phyloP scores from a whole-genome alignment of 2,329 filamentous ascomycete genomes.

The Thelonectria rubi region DNA sequence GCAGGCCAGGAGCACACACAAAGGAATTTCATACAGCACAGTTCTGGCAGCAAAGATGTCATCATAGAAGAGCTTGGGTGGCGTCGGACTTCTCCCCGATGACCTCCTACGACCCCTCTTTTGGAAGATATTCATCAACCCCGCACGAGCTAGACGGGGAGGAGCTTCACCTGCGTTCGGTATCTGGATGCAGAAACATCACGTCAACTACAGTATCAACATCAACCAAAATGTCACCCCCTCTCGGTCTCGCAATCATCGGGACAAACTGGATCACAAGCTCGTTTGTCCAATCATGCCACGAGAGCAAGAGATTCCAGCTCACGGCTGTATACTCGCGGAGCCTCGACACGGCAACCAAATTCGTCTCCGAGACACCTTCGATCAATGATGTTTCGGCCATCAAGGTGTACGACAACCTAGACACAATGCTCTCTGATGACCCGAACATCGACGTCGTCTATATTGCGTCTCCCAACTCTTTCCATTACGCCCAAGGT shows the following conservation, averaged over 20 bases:
- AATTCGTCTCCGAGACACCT: slow-evolving; percentile 28
- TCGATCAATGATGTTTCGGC: slow-evolving; percentile 20
- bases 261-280: slow-evolving; percentile 37
- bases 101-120: neutral
- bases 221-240: slow-evolving; percentile 20
- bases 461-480: slow-evolving; percentile 36
- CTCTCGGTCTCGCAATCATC: slow-evolving; percentile 31
- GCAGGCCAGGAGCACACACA: too few species aligned
- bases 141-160: too few species aligned
- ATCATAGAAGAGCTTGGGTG: too few species aligned
- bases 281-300: slow-evolving; percentile 33
- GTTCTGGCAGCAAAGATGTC: too few species aligned
- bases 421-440: slow-evolving; percentile 28
- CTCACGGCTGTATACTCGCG: slow-evolving; percentile 32
- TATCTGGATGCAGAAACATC: too few species aligned
- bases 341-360: slow-evolving; percentile 27
- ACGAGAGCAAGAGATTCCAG: slow-evolving; percentile 28
- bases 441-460: slow-evolving; percentile 19
- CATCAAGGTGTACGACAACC: slow-evolving; percentile 19
- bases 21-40: too few species aligned
- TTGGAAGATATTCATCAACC: too few species aligned
- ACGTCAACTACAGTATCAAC: neutral
- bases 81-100: neutral
- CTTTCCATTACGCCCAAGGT: slow-evolving; percentile 30
- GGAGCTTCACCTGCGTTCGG: too few species aligned